These are phyloP conservation scores for Cardamine occulta DNA, from an alignment of 345 rosid species.

Conservation along the genomic window DNA sequence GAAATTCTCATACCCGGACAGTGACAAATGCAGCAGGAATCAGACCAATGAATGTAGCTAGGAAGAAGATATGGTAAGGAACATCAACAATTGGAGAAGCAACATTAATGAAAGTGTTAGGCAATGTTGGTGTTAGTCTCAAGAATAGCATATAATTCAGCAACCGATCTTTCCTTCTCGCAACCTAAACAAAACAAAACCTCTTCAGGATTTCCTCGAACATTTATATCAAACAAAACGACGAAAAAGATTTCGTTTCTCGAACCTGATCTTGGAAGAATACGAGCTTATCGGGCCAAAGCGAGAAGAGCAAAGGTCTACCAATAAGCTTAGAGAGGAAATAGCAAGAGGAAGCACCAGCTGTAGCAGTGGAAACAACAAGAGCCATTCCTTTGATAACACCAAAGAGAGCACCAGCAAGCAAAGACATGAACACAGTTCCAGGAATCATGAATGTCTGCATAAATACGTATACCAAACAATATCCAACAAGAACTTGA, in stretches of 20 bases:
- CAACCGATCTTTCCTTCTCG: slow-evolving; percentile 67
- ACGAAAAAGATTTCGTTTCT: neutral
- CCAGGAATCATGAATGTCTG: slow-evolving; percentile 98
- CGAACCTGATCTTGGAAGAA: slow-evolving; percentile 92
- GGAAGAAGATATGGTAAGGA: slow-evolving; percentile 87
- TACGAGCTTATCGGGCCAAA: slow-evolving; percentile 89
- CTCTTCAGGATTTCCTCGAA: neutral
- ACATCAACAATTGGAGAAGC: slow-evolving; percentile 93
- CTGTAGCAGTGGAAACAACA: slow-evolving; percentile 84
- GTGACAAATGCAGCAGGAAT: slow-evolving; percentile 94
- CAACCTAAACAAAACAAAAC: slow-evolving; percentile 54
- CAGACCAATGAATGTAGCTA: slow-evolving; percentile 77
- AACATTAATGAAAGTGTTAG: slow-evolving; percentile 88
- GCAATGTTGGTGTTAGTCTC: slow-evolving; percentile 89
- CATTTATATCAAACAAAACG: neutral
- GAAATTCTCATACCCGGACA: slow-evolving; percentile 63
- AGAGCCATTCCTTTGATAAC: slow-evolving; percentile 83
- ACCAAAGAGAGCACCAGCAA: slow-evolving; percentile 95
- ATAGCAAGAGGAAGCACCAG: slow-evolving; percentile 95
- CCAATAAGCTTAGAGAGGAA: slow-evolving; percentile 87
- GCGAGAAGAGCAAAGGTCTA: slow-evolving; percentile 71
- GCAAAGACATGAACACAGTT: slow-evolving; percentile 91
- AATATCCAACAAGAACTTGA: slow-evolving; percentile 85
- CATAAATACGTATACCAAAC: slow-evolving; percentile 81
- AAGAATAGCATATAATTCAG: slow-evolving; percentile 91